Evolutionary conservation across 768 basidiomycete genomes (phyloP), one percentile per base, ranked within the genome.

Genomic region (Russula abietina): DNA sequence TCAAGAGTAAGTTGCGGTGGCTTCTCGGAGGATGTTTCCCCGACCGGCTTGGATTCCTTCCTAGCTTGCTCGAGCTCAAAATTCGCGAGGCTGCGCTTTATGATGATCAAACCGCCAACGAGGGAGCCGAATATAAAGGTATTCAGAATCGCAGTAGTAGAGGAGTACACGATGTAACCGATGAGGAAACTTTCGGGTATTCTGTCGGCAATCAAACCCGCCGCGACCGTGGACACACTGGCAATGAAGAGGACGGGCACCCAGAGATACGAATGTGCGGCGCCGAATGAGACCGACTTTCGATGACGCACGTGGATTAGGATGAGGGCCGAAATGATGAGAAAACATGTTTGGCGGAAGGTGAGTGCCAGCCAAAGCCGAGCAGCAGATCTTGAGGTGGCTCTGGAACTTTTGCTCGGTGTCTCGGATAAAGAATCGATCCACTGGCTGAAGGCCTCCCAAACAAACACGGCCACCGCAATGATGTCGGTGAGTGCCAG

Each of bases 191-290:
- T 83, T 19, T 76, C 68, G 54, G 85, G 72, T 33, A 79, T 80
- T 11, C 80, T 77, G 19, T 77, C 80, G 9, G 87, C 78, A 30
- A 90, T 71, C 14, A 86, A 75, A 30, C 80, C 84, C 0, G 84
- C 82, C 30, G 85, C 72, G 19, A 79, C 76, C 12, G 86, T 88
- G 4, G 87, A 86, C 0, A 81, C 78, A 28, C 78, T 65, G 32
- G 78, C 75, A 11, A 89, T 73, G 57, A 87, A 65, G 12, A 83
- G 59, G 3, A 82, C 82, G 2, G 89, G 89, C 10, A 77, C 80
- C 86, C 85, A 89, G 38, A 91, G 70, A 79, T 87, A 83, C 85
- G 86, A 88, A 65, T 90, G 87, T 55, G 75, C 83, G n/a, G 70
- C 65, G 16, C 89, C 88, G 65, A 88, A 88, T 10, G 85, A 81